A percentile compares a stretch with the other conserved stretches of the same genome.
phyloP scores from a whole-genome alignment of 2,329 filamentous ascomycete genomes.

The Epichloe brachyelytri region DNA sequence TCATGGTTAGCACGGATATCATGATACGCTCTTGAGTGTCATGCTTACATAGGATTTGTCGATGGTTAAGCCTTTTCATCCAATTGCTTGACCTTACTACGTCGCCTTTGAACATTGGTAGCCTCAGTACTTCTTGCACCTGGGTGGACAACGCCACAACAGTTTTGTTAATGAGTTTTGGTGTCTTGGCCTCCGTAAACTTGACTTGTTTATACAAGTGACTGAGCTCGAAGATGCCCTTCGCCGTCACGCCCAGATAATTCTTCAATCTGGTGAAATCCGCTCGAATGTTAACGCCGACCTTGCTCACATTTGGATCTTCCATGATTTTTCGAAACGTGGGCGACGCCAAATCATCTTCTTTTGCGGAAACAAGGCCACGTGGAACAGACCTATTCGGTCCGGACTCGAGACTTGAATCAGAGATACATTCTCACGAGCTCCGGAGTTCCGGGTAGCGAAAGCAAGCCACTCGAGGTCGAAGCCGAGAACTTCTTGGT shows the following conservation, averaged over 20 bases:
- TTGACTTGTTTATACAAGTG: conserved; percentile 71
- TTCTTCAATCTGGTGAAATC: conserved; percentile 57
- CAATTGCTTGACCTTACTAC: conserved; percentile 64
- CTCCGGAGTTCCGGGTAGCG: conserved; percentile 30
- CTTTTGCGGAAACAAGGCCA: conserved; percentile 46
- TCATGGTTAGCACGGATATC: background rate
- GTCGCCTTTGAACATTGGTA: conserved; percentile 63
- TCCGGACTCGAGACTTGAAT: conserved; percentile 71
- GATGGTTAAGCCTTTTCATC: conserved; percentile 45
- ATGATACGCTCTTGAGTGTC: background rate
- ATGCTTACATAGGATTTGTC: conserved; percentile 57
- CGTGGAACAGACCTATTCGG: conserved; percentile 69
- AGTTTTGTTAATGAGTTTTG: conserved; percentile 49
- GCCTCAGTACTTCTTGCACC: conserved; percentile 54
- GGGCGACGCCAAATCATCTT: conserved; percentile 52
- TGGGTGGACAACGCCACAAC: conserved; percentile 56
- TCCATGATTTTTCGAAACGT: conserved; percentile 61
- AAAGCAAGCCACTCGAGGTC: conserved; percentile 72
- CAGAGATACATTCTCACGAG: conserved; percentile 62
- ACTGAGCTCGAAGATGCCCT: conserved; percentile 67
- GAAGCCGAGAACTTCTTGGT: conserved; percentile 66
- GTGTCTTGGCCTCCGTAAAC: conserved; percentile 37
- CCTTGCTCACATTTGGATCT: conserved; percentile 54
- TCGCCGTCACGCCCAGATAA: conserved; percentile 50
- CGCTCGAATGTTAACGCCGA: conserved; percentile 62